A percentile compares a stretch with the other conserved stretches of the same genome.
Evolutionary conservation across 2,329 filamentous ascomycete species (phyloP).

Genomic region (Ophiostoma himal-ulmi): DNA sequence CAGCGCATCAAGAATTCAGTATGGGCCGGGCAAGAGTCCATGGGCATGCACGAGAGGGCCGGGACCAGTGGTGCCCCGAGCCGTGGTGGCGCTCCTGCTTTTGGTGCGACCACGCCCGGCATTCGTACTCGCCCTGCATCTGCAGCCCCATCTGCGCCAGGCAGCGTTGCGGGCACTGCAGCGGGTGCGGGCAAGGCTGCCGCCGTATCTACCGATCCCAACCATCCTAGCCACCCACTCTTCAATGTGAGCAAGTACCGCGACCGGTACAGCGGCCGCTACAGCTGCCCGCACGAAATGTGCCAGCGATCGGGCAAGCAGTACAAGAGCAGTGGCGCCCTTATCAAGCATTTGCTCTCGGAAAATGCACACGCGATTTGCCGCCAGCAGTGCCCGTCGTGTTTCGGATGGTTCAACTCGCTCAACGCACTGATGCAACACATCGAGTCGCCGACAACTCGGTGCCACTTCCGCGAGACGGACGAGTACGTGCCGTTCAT

Average conservation of each 20-base stretch:
- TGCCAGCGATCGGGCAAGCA: slow-evolving; percentile 42
- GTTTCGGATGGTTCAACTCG: slow-evolving; percentile 38
- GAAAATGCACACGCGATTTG: slow-evolving; percentile 35
- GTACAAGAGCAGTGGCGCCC: slow-evolving; percentile 32
- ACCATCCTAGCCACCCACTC: slow-evolving; percentile 19
- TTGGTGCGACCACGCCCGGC: not conserved
- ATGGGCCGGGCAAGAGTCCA: slow-evolving; percentile 23
- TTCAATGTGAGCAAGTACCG: slow-evolving; percentile 47
- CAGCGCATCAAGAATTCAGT: not conserved
- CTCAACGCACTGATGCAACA: slow-evolving; percentile 44
- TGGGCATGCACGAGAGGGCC: not conserved
- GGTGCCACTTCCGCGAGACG: slow-evolving; percentile 41
- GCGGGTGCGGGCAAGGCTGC: no score
- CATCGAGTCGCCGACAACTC: slow-evolving; percentile 40
- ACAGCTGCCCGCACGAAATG: slow-evolving; percentile 46
- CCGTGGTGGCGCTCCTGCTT: not conserved
- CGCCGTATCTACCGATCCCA: not conserved
- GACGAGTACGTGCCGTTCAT: slow-evolving; percentile 37
- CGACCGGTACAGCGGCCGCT: slow-evolving; percentile 39
- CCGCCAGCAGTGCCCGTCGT: slow-evolving; percentile 42
- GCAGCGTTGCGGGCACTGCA: not conserved
- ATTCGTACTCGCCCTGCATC: not conserved
- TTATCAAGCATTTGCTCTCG: slow-evolving; percentile 43
- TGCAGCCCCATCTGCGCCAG: not conserved
- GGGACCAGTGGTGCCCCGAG: not conserved